Conservation (phyloP, 1,139 yeast genomes). For the Arxiozyma slooffiae region DNA sequence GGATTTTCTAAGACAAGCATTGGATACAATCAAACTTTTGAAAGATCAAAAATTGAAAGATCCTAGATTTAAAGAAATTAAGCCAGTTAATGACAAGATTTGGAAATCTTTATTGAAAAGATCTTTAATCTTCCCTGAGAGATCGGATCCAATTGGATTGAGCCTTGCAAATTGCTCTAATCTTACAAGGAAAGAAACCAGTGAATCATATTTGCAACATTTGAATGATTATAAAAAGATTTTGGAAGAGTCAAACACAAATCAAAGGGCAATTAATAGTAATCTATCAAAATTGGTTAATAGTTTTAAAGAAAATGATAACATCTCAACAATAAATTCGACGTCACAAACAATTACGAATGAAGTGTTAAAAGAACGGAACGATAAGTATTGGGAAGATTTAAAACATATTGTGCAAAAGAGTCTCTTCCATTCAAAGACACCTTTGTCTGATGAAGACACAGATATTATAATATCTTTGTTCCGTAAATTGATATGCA, state of each 20-base stretch:
- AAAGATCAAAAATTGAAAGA: constrained; percentile 2
- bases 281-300: background rate
- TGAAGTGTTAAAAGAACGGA: background rate
- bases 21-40: constrained; percentile 13
- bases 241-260: background rate
- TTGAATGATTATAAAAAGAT: constrained; percentile 6
- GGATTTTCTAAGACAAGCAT: constrained; percentile 21
- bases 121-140: constrained; percentile 24
- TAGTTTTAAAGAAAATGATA: background rate
- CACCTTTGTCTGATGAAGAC: background rate
- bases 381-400: background rate
- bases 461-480: background rate
- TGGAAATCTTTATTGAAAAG: constrained; percentile 20
- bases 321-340: background rate
- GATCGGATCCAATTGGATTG: constrained; percentile 29
- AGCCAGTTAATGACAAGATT: background rate
- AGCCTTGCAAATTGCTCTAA: constrained; percentile 16
- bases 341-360: background rate
- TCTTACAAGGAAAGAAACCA: constrained; percentile 11
- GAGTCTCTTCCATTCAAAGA: background rate
- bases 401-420: background rate
- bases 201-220: constrained; percentile 10
- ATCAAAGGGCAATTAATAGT: constrained; percentile 9
- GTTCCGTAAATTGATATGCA: constrained; percentile 9
- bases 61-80: background rate